These are phyloP conservation scores for Verticillium dahliae DNA, from an alignment of 2,329 filamentous ascomycete species.

Conservation along the genomic window DNA sequence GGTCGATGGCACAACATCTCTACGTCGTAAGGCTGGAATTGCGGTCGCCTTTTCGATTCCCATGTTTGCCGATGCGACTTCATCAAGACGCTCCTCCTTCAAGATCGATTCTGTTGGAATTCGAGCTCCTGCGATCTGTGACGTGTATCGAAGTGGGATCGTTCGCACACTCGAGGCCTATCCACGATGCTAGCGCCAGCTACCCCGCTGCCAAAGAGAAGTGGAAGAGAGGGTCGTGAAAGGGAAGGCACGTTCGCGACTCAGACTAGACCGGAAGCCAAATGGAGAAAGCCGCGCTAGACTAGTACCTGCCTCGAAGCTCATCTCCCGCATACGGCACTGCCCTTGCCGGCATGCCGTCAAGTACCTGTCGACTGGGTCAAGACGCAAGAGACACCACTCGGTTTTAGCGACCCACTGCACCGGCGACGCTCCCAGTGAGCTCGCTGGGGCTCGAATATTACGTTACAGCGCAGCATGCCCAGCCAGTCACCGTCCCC, in stretches of 20 bases:
- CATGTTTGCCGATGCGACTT: too few species aligned
- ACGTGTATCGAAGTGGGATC: too few species aligned
- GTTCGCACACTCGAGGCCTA: not conserved
- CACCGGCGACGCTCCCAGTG: not conserved
- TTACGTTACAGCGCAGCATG: slow-evolving; percentile 10
- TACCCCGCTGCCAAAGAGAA: not conserved
- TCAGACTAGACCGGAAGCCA: not conserved
- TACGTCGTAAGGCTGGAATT: not conserved
- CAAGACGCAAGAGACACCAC: not conserved
- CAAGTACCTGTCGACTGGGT: not conserved
- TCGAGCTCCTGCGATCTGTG: too few species aligned
- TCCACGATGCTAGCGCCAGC: not conserved
- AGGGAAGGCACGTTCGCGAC: not conserved
- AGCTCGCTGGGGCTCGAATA: slow-evolving; percentile 6
- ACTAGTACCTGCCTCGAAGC: not conserved
- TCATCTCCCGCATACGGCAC: not conserved
- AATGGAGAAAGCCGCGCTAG: not conserved
- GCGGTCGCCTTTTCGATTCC: not conserved
- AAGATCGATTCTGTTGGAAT: too few species aligned
- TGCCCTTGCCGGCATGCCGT: not conserved
- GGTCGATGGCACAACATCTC: not conserved
- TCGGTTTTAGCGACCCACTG: not conserved
- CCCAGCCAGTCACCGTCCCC: not conserved
- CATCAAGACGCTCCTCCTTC: too few species aligned
- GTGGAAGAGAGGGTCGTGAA: not conserved